Percentiles rank a stretch among this genome's conserved stretches.
phyloP scores from a whole-genome alignment of 2,329 filamentous ascomycete species.

The Knufia fluminis region DNA sequence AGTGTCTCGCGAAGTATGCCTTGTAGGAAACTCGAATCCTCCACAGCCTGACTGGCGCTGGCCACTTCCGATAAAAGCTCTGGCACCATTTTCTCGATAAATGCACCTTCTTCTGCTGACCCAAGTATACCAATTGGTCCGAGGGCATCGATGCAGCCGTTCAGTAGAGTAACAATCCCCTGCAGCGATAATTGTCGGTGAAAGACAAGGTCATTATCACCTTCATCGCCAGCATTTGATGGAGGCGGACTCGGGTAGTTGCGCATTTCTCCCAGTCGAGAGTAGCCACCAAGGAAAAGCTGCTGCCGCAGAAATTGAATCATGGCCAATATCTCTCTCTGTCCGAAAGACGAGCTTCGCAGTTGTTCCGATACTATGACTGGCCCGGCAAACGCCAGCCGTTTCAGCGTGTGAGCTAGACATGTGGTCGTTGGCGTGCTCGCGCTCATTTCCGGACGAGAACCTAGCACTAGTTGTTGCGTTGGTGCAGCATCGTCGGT shows the following conservation, averaged over 20 bases:
- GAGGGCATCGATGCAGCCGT: conserved; percentile 38
- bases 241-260: conserved; percentile 29
- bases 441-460: background rate
- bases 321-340: conserved; percentile 18
- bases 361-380: conserved; percentile 11
- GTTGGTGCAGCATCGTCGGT: conserved; percentile 8
- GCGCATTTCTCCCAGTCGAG: conserved; percentile 17
- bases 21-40: conserved; percentile 39
- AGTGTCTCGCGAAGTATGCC: conserved; percentile 40
- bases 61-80: conserved; percentile 42
- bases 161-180: conserved; percentile 34
- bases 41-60: conserved; percentile 37
- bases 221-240: conserved; percentile 26
- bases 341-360: conserved; percentile 11
- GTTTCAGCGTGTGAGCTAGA: conserved; percentile 2
- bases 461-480: background rate
- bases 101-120: conserved; percentile 30
- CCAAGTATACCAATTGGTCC: conserved; percentile 36
- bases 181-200: conserved; percentile 30
- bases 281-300: conserved; percentile 22
- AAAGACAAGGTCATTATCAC: conserved; percentile 1
- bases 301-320: conserved; percentile 25
- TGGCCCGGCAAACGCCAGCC: conserved; percentile 1
- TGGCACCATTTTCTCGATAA: conserved; percentile 31
- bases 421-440: conserved; percentile 4